Evolutionary conservation across 2,329 filamentous ascomycete genomes (phyloP).

Genomic region (Penicillium sp.): DNA sequence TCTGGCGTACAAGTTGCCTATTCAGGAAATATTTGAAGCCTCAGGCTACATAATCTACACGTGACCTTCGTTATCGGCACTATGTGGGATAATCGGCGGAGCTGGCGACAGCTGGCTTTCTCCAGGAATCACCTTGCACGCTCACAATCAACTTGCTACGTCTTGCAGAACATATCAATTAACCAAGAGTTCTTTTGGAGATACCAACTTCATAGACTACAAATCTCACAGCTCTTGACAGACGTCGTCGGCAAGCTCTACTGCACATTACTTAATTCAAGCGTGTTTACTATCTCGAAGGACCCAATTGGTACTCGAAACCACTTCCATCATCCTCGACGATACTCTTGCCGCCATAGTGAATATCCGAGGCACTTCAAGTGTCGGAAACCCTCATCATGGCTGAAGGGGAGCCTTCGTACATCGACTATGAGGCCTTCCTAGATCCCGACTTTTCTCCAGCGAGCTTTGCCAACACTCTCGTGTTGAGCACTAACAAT

Average conservation of each 20-base stretch:
- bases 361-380: background rate
- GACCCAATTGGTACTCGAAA: background rate
- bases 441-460: constrained; percentile 82
- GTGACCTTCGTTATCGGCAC: constrained; percentile 21
- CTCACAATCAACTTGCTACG: constrained; percentile 2
- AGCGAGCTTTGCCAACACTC: constrained; percentile 80
- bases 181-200: background rate
- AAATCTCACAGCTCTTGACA: background rate
- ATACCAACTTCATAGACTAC: background rate
- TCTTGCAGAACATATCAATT: background rate
- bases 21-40: background rate
- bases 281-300: background rate
- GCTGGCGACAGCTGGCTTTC: constrained; percentile 24
- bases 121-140: constrained; percentile 9
- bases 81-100: constrained; percentile 28
- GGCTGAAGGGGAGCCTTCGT: constrained; percentile 65
- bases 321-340: background rate
- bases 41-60: constrained; percentile 8
- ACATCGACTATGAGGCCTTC: constrained; percentile 95
- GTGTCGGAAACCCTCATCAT: constrained; percentile 28
- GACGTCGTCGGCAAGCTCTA: background rate
- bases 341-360: too few relatives aligned
- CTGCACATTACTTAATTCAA: background rate
- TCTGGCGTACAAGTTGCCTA: background rate
- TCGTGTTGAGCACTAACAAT: constrained; percentile 91